Base-by-base conservation (phyloP, 163 green algal species). In the Volvox carteri region DNA sequence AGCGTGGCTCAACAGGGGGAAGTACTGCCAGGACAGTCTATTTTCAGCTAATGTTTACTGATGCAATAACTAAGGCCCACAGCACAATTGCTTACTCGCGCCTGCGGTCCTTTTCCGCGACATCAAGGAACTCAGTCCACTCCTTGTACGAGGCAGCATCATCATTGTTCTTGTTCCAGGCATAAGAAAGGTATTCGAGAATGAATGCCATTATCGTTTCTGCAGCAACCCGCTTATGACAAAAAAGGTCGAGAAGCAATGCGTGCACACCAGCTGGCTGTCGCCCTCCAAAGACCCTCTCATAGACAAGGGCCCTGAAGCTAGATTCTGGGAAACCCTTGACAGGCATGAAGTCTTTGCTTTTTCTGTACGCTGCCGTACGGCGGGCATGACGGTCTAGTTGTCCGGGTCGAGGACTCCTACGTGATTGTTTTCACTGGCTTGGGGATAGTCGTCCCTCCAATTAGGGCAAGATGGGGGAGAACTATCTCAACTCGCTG, bases 121-220 rank as follows among this genome's bases (percentile, higher is more conserved):
- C 42, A 42, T 93, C 90, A n/a, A 92, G 77, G 70, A 92, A 93
- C 1, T 85, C 77, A 44, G 78, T 52, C 90, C 90, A 93, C n/a
- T 89, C 73, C 41, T 85, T 86, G n/a, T 90, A 76, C 2, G 72
- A 84, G 12, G 52, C 84, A 44, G 54, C 41, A 84, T 91, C 90
- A 14, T 79, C 39, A 23, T 89, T 86, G 52, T 93, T 78, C 73
- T 85, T 81, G 7, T 90, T 72, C 90, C 90, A 91, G 18, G 39
- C 33, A n/a, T 85, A 86, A 28, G 68, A 41, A 8, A 91, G 25
- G 11, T 87, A 90, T 21, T 93, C 90, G 23, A 91, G 68, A 35
- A 93, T 41, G 76, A 91, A 93, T 25, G 90, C 77, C 90, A 93
- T 93, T 11, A 35, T 86, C n/a, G 19, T 18, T 23, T 39, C 62